Evolutionary conservation across 805 yeast species (phyloP).

Genomic region (Hemisphaericaspora nanyangensis): DNA sequence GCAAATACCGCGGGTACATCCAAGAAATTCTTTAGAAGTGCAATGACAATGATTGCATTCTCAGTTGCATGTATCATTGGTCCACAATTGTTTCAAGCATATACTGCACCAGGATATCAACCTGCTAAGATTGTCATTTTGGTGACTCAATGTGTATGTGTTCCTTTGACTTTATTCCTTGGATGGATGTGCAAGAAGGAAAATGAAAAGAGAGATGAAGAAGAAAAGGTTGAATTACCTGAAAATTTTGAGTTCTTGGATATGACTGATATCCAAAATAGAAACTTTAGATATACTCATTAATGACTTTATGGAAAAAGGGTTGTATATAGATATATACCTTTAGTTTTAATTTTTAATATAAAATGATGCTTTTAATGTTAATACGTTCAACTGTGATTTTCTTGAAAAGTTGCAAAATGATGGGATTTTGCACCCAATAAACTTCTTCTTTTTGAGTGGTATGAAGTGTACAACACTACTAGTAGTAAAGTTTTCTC

Average conservation of each 20-base stretch:
- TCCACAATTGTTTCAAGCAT: conserved; percentile 60
- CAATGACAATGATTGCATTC: conserved; percentile 58
- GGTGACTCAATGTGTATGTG: conserved; percentile 45
- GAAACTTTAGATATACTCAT: conserved; percentile 52
- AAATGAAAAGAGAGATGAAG: conserved; percentile 48
- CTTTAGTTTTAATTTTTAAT: not conserved
- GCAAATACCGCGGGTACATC: conserved; percentile 71
- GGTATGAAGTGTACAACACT: too few relatives aligned
- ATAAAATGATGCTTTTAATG: too few relatives aligned
- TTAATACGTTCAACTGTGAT: too few relatives aligned
- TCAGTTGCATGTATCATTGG: conserved; percentile 65
- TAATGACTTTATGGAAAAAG: conserved; percentile 14
- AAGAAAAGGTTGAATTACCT: conserved; percentile 14
- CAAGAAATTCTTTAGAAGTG: conserved; percentile 61
- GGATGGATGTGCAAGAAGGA: conserved; percentile 45
- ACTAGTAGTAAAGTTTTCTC: too few relatives aligned
- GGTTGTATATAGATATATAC: not conserved
- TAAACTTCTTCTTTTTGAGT: too few relatives aligned
- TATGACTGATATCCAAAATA: conserved; percentile 56
- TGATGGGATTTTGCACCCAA: too few relatives aligned
- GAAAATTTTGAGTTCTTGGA: conserved; percentile 49
- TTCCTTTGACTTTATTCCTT: conserved; percentile 40
- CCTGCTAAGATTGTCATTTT: conserved; percentile 58
- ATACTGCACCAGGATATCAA: conserved; percentile 50
- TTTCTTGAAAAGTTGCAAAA: too few relatives aligned